phyloP scores from a whole-genome alignment of 2,329 filamentous ascomycete genomes.

The Ambrosiella cleistominuta region DNA sequence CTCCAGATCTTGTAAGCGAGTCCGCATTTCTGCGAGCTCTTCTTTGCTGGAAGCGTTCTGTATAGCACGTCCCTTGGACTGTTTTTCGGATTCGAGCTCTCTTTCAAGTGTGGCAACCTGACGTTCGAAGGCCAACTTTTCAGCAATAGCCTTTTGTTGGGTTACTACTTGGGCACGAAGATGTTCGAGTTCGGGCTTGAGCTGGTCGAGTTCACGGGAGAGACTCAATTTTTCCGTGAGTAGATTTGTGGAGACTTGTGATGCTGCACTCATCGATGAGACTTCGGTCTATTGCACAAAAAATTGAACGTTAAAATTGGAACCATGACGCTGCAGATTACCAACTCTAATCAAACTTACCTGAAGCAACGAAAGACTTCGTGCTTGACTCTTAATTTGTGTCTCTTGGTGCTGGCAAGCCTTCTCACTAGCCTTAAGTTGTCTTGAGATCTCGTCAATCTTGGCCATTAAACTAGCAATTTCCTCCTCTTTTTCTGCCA shows the following conservation, averaged over 20 bases:
- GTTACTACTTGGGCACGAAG: constrained; percentile 35
- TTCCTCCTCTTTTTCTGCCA: constrained; percentile 41
- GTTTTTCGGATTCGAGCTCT: constrained; percentile 62
- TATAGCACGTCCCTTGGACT: constrained; percentile 20
- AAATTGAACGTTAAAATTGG: background rate
- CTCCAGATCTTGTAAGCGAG: constrained; percentile 22
- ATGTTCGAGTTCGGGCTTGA: constrained; percentile 40
- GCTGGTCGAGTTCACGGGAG: constrained; percentile 30
- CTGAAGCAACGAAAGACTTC: constrained; percentile 31
- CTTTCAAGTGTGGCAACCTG: constrained; percentile 62
- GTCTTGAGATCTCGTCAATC: constrained; percentile 23
- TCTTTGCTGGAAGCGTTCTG: constrained; percentile 20
- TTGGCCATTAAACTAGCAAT: constrained; percentile 30
- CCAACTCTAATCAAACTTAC: constrained; percentile 18
- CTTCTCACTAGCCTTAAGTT: constrained; percentile 28
- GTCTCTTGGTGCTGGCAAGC: constrained; percentile 28
- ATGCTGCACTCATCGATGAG: constrained; percentile 46
- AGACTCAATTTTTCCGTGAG: constrained; percentile 41
- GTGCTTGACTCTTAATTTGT: constrained; percentile 30
- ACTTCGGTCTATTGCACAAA: constrained; percentile 48
- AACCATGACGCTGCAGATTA: background rate
- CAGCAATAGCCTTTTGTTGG: constrained; percentile 52
- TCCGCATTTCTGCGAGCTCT: constrained; percentile 26
- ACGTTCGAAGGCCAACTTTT: constrained; percentile 65
- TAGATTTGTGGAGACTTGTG: constrained; percentile 52